These are phyloP conservation scores for Chamaecyparis obtusa DNA, from an alignment of 75 land plant species.

Conservation along the genomic window DNA sequence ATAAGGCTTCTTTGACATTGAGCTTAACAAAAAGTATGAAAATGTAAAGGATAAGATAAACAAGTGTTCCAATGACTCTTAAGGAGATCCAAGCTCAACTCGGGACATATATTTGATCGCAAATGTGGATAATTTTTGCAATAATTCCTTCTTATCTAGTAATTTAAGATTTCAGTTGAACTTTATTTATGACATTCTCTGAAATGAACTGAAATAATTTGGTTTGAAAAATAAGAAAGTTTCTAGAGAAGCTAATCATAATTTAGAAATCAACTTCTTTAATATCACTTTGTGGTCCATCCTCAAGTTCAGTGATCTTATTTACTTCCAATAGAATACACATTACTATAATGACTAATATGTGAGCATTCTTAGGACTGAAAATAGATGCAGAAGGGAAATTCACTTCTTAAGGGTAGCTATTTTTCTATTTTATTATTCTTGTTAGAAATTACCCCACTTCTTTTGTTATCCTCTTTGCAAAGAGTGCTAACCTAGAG, in stretches of 20 bases:
- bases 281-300: too few species aligned
- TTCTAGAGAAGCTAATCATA: too few species aligned
- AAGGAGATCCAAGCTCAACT: background rate
- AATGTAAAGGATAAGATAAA: too few species aligned
- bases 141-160: background rate
- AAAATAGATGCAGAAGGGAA: background rate
- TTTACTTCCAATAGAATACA: background rate
- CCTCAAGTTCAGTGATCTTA: too few species aligned
- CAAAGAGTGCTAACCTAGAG: background rate
- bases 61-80: too few species aligned
- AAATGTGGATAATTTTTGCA: too few species aligned
- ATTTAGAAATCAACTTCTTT: too few species aligned
- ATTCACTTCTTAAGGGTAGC: background rate
- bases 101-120: background rate
- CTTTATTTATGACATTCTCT: background rate
- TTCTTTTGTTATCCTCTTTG: background rate
- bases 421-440: too few species aligned
- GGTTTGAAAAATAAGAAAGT: too few species aligned
- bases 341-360: background rate
- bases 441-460: background rate
- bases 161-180: background rate
- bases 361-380: background rate
- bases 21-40: too few species aligned
- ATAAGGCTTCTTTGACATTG: too few species aligned
- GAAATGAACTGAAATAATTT: background rate